phyloP scores from a whole-genome alignment of 805 yeast genomes.

The Myxozyma kluyveri region DNA sequence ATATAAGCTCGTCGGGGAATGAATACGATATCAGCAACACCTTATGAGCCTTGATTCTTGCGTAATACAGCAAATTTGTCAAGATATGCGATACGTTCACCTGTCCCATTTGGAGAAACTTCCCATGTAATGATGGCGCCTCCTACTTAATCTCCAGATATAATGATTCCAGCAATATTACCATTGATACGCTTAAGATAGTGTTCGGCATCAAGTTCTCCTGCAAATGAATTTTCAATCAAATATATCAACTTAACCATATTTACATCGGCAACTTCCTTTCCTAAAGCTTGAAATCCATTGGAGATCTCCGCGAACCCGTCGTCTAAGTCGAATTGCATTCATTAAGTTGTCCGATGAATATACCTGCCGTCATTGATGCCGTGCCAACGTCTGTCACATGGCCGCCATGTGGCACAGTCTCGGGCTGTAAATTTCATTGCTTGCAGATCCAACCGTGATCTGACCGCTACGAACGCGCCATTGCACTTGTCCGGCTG shows the following conservation, averaged over 20 bases:
- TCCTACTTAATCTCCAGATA: slow-evolving; percentile 94
- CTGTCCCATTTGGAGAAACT: slow-evolving; percentile 37
- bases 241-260: slow-evolving; percentile 55
- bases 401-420: no score
- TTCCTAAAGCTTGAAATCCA: no score
- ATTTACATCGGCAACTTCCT: slow-evolving; percentile 46
- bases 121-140: slow-evolving; percentile 93
- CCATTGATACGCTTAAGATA: slow-evolving; percentile 66
- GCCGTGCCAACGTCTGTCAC: no score
- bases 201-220: slow-evolving; percentile 59
- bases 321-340: no score
- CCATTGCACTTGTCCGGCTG: no score
- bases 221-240: slow-evolving; percentile 77
- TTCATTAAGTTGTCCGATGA: no score
- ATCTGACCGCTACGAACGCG: no score
- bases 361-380: no score
- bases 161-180: slow-evolving; percentile 68
- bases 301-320: no score
- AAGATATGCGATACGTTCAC: slow-evolving; percentile 60
- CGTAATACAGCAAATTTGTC: slow-evolving; percentile 92
- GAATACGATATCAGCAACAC: slow-evolving; percentile 90
- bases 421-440: no score
- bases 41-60: slow-evolving; percentile 82
- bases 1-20: slow-evolving; percentile 75
- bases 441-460: no score